Conservation (phyloP, 73 alveolate genomes). For the Paramecium sexaurelia region DNA sequence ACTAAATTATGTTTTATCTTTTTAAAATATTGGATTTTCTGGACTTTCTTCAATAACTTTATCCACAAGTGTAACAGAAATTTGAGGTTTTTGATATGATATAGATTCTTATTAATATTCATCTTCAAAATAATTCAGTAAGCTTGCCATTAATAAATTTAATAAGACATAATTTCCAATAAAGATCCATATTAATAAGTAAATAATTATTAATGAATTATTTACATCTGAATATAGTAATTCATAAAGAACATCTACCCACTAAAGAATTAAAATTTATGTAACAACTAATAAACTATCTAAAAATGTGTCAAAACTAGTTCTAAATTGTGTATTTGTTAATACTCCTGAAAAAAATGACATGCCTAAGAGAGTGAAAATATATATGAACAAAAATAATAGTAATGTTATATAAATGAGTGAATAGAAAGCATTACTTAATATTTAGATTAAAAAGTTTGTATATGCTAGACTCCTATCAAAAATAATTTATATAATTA, state of each 20-base stretch:
- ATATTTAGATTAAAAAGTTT: slow-evolving; percentile 77
- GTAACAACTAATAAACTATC: slow-evolving; percentile 72
- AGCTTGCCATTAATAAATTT: slow-evolving; percentile 92
- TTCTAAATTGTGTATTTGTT: slow-evolving; percentile 49
- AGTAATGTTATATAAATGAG: slow-evolving; percentile 79
- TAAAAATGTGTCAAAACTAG: slow-evolving; percentile 78
- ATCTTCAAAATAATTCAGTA: slow-evolving; percentile 90
- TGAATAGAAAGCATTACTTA: slow-evolving; percentile 72
- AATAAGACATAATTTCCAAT: slow-evolving; percentile 94
- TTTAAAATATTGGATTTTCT: not conserved
- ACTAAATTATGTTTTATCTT: not conserved
- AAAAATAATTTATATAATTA: slow-evolving; percentile 24
- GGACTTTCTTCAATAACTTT: not conserved
- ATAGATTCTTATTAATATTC: slow-evolving; percentile 45
- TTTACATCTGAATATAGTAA: slow-evolving; percentile 68
- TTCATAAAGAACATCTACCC: slow-evolving; percentile 87
- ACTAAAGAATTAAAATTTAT: slow-evolving; percentile 30
- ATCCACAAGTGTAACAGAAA: not conserved
- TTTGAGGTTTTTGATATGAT: not conserved
- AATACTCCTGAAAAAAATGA: slow-evolving; percentile 78
- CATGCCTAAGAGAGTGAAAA: slow-evolving; percentile 84
- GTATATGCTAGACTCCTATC: slow-evolving; percentile 71
- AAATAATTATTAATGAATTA: slow-evolving; percentile 71
- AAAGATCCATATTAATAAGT: slow-evolving; percentile 90
- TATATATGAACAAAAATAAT: slow-evolving; percentile 78